Percentiles rank a stretch among this genome's conserved stretches.
Evolutionary conservation across 148 eudicot species (phyloP).

Genomic region (Spergularia marina): DNA sequence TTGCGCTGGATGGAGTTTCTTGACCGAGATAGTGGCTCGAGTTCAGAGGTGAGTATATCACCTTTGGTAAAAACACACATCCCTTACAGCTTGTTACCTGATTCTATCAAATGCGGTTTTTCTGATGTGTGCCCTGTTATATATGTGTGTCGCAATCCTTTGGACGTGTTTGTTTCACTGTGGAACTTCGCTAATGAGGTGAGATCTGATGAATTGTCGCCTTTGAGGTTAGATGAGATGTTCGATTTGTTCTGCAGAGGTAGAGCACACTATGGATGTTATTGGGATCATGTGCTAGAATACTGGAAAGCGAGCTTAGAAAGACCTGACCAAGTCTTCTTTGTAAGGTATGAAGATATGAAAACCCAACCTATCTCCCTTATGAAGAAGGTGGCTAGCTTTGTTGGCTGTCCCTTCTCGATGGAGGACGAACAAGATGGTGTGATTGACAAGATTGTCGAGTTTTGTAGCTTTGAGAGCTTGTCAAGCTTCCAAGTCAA

Average conservation of each 20-base stretch:
- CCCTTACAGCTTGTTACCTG: neutral
- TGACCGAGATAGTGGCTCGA: neutral
- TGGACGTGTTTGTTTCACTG: neutral
- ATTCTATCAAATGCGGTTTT: neutral
- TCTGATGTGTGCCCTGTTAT: neutral
- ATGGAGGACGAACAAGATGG: conserved; percentile 14
- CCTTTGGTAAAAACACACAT: neutral
- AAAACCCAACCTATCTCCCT: neutral
- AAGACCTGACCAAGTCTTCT: neutral
- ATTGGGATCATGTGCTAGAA: neutral
- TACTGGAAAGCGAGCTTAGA: neutral
- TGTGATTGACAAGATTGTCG: conserved; percentile 7
- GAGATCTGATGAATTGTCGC: neutral
- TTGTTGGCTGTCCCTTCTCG: conserved; percentile 2
- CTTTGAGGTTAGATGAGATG: neutral
- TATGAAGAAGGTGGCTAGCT: conserved; percentile 7
- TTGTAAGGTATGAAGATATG: conserved; percentile 18
- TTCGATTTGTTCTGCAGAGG: neutral
- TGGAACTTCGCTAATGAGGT: neutral
- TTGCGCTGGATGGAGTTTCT: neutral
- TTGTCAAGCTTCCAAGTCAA: neutral
- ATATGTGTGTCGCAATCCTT: neutral
- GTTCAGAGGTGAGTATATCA: neutral
- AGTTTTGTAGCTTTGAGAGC: conserved; percentile 8
- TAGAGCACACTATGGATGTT: neutral